Percentiles rank a stretch among this genome's conserved stretches.
phyloP scores from a whole-genome alignment of 78 protist species.

The Anaeramoeba ignava region DNA sequence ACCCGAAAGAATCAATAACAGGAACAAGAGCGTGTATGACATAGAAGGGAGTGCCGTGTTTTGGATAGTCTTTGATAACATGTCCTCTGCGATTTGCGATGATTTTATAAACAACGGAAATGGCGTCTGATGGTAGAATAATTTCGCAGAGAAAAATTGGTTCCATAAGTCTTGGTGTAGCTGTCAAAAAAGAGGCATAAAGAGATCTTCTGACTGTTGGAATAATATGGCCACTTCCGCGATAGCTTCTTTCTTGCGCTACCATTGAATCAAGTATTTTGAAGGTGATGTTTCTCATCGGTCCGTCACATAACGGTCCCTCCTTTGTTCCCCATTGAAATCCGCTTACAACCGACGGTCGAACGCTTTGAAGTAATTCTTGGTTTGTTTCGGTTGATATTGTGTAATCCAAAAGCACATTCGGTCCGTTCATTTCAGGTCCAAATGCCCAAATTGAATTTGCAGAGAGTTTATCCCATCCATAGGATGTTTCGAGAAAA shows the following conservation, averaged over 20 bases:
- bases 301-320: conserved; percentile 76
- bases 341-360: conserved; percentile 55
- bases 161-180: conserved; percentile 93
- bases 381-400: background rate
- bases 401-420: conserved; percentile 10
- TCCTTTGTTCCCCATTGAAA: conserved; percentile 92
- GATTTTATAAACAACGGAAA: conserved; percentile 71
- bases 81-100: conserved; percentile 71
- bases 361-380: background rate
- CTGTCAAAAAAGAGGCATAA: conserved; percentile 57
- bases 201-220: conserved; percentile 84
- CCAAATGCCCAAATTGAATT: conserved; percentile 92
- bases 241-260: conserved; percentile 64
- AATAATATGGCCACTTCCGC: conserved; percentile 55
- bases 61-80: conserved; percentile 53
- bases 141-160: conserved; percentile 83
- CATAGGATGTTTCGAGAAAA: conserved; percentile 62
- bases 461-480: conserved; percentile 89
- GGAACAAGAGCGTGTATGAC: conserved; percentile 62
- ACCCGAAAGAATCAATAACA: conserved; percentile 94
- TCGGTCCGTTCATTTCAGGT: conserved; percentile 74
- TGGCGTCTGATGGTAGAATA: conserved; percentile 74
- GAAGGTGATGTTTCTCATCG: conserved; percentile 38
- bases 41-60: conserved; percentile 84
- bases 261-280: conserved; percentile 58